A percentile compares a stretch with the other conserved stretches of the same genome.
phyloP scores from a whole-genome alignment of 805 yeast genomes.

The Komagataella mondaviorum region DNA sequence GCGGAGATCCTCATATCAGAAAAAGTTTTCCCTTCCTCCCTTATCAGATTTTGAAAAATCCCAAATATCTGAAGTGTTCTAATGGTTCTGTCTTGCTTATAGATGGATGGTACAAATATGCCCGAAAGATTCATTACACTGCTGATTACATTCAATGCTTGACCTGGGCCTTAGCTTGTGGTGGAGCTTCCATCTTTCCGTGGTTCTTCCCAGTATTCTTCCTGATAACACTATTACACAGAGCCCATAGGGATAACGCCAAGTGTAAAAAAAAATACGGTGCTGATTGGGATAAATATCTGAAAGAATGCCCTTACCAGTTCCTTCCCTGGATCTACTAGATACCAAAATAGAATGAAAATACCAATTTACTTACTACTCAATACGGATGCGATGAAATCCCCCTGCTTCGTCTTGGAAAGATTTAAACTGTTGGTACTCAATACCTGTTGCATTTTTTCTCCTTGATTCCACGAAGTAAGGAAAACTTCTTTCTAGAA shows the following conservation, averaged over 20 bases:
- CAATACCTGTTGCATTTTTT: background rate
- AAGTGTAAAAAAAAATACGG: constrained; percentile 87
- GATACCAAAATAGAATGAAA: background rate
- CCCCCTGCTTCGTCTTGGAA: background rate
- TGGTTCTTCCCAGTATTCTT: constrained; percentile 94
- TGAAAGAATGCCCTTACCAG: constrained; percentile 78
- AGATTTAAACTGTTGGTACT: background rate
- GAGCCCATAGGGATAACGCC: constrained; percentile 77
- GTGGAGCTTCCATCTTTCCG: constrained; percentile 78
- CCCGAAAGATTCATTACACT: constrained; percentile 90
- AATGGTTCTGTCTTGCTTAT: constrained; percentile 76
- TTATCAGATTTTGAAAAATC: constrained; percentile 67
- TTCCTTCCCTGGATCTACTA: constrained; percentile 81
- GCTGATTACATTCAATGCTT: constrained; percentile 84
- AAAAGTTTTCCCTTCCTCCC: constrained; percentile 93
- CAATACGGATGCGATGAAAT: background rate
- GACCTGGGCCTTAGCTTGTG: constrained; percentile 89
- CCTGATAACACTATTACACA: constrained; percentile 74
- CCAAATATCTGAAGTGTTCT: constrained; percentile 71
- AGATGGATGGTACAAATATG: constrained; percentile 91
- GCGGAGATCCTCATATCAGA: constrained; percentile 68
- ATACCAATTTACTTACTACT: background rate
- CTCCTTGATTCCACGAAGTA: background rate
- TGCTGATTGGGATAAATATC: constrained; percentile 82
- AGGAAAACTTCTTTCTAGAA: background rate